Evolutionary conservation across 2,329 filamentous ascomycete genomes (phyloP), one percentile per base, ranked within the genome.

Genomic region (Calonectria fujianensis): DNA sequence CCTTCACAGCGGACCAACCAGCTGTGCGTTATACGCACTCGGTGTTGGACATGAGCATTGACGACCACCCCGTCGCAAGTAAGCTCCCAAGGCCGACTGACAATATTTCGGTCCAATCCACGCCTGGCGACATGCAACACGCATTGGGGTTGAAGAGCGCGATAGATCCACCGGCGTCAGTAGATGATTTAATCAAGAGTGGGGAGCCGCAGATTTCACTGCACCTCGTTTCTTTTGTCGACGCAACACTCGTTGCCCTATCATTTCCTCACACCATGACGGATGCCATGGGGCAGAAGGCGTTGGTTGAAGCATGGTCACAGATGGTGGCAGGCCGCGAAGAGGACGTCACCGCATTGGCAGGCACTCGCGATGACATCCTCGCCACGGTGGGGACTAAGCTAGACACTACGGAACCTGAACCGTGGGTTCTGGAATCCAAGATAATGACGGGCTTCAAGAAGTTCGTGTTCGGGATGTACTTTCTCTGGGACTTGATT

Each of bases 201-300:
- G 57, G 37, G 18, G 57, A 63, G 35, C 57, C 57, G 5, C 57
- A 63, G 20, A 63, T 63, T 39, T 63, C 57, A 31, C 57, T 63
- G 1, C 57, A 63, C 37, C 45, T 63, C 16, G 27, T 63, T 41
- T 63, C 57, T 10, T 63, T 63, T 29, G 8, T 13, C 7, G 57
- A 63, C 24, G 57, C 57, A 29, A 63, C 57, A 11, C 57, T 63
- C 14, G 57, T 63, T 7, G 57, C 31, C 16, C 39, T 63, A 7
- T 63, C 57, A 2, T 41, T 63, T 31, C 57, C 57, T n/a, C 57
- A 63, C 27, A 63, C 57, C 24, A 63, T 63, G 57, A 63, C 57
- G 1, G 57, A 63, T 27, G 57, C 57, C 14, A 63, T 63, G 57
- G 57, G 57, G 7, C 57, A 63, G 20, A 63, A 18, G 14, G 57